phyloP scores from a whole-genome alignment of 305 asterid species.

The Petunia hybrid region DNA sequence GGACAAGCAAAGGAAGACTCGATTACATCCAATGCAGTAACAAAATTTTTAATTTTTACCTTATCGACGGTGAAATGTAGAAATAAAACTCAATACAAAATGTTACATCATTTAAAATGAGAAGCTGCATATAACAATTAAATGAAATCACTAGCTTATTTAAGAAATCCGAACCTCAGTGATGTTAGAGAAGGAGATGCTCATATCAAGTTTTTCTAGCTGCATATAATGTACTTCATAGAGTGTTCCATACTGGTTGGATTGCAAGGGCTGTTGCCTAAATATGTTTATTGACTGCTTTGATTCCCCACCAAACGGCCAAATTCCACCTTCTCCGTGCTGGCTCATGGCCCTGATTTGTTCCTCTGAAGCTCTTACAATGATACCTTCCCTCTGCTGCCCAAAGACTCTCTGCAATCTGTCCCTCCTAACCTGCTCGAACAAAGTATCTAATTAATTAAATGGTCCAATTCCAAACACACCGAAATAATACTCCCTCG shows the following conservation, averaged over 20 bases:
- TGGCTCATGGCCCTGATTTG: slow-evolving; percentile 63
- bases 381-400: slow-evolving; percentile 54
- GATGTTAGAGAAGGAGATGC: slow-evolving; percentile 58
- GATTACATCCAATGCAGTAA: background rate
- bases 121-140: too few species aligned
- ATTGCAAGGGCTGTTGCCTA: slow-evolving; percentile 42
- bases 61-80: too few species aligned
- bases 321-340: slow-evolving; percentile 55
- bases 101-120: too few species aligned
- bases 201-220: slow-evolving; percentile 55
- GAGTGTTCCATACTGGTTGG: slow-evolving; percentile 66
- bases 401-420: slow-evolving; percentile 52
- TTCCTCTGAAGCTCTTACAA: slow-evolving; percentile 65
- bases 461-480: background rate
- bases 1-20: background rate
- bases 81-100: too few species aligned
- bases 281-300: slow-evolving; percentile 51
- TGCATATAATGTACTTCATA: slow-evolving; percentile 52
- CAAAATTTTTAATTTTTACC: too few species aligned
- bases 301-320: slow-evolving; percentile 65
- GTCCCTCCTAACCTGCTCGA: slow-evolving; percentile 48
- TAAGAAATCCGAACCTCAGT: slow-evolving; percentile 44
- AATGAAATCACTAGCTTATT: background rate
- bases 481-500: too few species aligned
- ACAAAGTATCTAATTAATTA: background rate